Base-by-base conservation (phyloP, 2,329 filamentous ascomycete genomes). In the Cladophialophora exuberans region DNA sequence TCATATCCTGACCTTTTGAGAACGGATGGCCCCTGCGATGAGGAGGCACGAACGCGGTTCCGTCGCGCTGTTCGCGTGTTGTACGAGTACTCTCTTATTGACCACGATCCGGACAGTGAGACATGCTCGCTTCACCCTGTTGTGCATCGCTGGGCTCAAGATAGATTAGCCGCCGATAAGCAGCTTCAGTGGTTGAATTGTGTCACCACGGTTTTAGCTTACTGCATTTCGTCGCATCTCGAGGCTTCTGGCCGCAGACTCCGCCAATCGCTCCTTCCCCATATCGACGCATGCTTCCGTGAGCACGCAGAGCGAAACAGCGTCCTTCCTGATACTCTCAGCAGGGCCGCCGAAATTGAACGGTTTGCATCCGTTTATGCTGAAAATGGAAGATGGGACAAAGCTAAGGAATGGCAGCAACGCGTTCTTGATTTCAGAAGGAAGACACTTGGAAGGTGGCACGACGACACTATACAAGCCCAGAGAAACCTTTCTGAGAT, bases 341-440 rank as follows among this genome's bases (percentile, higher is more conserved):
- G 50, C 28, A 30, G 35, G 39, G 30, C 59, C 39, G 18, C 48
- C 44, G 52, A 60, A 38, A 51, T 62, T 35, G 65, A 60, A 17
- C 64, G 61, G 39, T 62, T 63, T 52, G 61, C 63, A 17, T 57
- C 48, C 18, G 31, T 66, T 18, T 66, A 62, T 41, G 63, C 56
- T 31, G 50, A 57, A 39, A 49, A 50, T 28, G 65, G 65, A 15
- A 33, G 33, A n/a, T 67, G 64, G 35, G 39, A 31, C 30, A 28
- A 57, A 41, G 57, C 61, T 13, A 20, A 48, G 3, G 50, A 51
- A 13, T 36, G 54, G 9, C 60, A 63, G 20, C 47, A 57, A 2
- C 45, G 47, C 22, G 51, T 62, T 22, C 54, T 61, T 28, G 54
- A 49, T 18, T 49, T 54, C 39, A 47, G 52, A 42, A 23, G n/a